Evolutionary conservation across 305 asterid genomes (phyloP), one percentile per base, ranked within the genome.

Genomic region (Solanum hybrid): DNA sequence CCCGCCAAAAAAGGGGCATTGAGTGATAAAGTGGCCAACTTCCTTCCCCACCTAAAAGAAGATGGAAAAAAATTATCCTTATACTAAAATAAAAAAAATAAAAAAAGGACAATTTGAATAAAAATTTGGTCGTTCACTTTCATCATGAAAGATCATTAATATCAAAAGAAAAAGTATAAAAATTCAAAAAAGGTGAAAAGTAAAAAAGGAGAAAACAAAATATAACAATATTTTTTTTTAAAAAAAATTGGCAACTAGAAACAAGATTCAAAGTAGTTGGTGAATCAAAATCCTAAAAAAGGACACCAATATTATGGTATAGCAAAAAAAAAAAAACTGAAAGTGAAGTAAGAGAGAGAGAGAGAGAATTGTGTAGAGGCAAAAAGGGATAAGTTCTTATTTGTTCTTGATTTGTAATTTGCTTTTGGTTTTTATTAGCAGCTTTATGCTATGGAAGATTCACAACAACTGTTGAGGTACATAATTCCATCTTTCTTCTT

Each of bases 1-100:
- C 88, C 94, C 93, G 92, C 93, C 92, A 93, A 90, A 85, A 69
- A 85, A 31, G 87, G 87, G 84, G 87, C 51, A 84, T 93, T 90
- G 93, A 93, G 94, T 92, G 93, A 89, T 74, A 86, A 88, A 92
- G 91, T 92, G 92, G 91, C 91, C 94, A 93, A 93, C 88, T 57
- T 46, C 86, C n/a, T 69, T 77, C 92, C 12, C 61, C 87, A 31
- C 12, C 89, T 26, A 84, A 85, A 57, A 82, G 61, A 36, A 37
- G 10, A 77, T 11, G 57, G 22, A 3, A 80, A 3, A 80, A 78
- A 22, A 89, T 90, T 90, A 90, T 90, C 31, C 74, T 88, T 51
- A 89, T 89, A 29, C 74, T 18, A 46, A 90, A 93, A 91, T 14
- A n/a, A n/a, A n/a, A n/a, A 82, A 87, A 31, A 10, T 2, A 5